Conservation (phyloP, 2,329 filamentous ascomycete genomes). For the Fusarium temperatum region DNA sequence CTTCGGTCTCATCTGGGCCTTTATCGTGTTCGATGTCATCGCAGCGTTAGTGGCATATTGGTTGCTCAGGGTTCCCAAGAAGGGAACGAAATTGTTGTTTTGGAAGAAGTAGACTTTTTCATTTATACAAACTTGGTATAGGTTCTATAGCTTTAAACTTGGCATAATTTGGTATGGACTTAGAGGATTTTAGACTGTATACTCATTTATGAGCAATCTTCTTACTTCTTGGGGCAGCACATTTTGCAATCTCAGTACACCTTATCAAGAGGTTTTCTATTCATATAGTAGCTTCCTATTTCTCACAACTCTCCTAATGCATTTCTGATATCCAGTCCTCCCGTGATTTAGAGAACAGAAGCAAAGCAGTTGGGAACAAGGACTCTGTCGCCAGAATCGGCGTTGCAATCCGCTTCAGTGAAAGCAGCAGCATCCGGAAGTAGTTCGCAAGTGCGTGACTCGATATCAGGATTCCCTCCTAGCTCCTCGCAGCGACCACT, state of each 20-base stretch:
- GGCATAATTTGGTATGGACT: too few species aligned
- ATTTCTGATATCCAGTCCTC: background rate
- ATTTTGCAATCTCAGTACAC: too few species aligned
- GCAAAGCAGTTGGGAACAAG: background rate
- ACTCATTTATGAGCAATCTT: too few species aligned
- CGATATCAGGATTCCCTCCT: background rate
- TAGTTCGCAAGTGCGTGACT: background rate
- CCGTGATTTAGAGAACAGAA: background rate
- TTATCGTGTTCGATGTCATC: conserved; percentile 59
- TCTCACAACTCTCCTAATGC: rapidly evolving
- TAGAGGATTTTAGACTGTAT: too few species aligned
- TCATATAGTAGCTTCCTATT: background rate
- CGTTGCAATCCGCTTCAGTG: background rate
- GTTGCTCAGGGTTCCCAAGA: conserved; percentile 17
- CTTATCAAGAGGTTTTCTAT: background rate
- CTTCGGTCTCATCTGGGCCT: conserved; percentile 63
- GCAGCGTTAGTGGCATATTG: conserved; percentile 45
- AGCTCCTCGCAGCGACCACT: background rate
- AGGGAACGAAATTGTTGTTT: background rate
- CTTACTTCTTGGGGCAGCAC: rapidly evolving
- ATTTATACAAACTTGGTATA: too few species aligned
- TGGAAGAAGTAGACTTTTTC: background rate
- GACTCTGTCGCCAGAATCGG: background rate
- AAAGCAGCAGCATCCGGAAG: background rate
- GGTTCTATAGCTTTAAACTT: too few species aligned